Conservation (phyloP, 2,329 filamentous ascomycete genomes). For the Fusarium abutilonis region DNA sequence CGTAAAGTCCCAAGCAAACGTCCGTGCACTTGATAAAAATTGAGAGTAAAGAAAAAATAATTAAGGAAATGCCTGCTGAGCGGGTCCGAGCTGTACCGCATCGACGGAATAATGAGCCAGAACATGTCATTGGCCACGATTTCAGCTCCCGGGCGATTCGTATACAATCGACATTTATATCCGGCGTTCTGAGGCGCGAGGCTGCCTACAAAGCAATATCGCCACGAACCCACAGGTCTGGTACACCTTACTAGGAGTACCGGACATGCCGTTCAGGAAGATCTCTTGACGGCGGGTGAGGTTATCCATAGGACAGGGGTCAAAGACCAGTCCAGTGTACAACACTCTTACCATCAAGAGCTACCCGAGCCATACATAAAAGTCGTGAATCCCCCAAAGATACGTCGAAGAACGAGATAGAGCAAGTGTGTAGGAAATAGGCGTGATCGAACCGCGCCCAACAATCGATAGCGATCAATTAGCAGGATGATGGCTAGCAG, state of each 20-base stretch:
- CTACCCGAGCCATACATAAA: conserved; percentile 54
- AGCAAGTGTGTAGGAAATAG: conserved; percentile 51
- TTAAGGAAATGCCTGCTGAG: conserved; percentile 44
- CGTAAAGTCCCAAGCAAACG: conserved; percentile 42
- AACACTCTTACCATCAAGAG: conserved; percentile 38
- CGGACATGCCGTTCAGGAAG: conserved; percentile 55
- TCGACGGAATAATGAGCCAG: conserved; percentile 45
- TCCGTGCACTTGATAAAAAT: conserved; percentile 34
- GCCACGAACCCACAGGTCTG: conserved; percentile 39
- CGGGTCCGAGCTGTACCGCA: conserved; percentile 52
- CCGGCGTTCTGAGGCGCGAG: conserved; percentile 22
- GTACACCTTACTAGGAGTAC: conserved; percentile 47
- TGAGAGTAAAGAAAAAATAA: conserved; percentile 44
- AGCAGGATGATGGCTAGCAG: conserved; percentile 36
- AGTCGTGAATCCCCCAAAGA: conserved; percentile 49
- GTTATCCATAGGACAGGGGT: conserved; percentile 17
- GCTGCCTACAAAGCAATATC: conserved; percentile 18
- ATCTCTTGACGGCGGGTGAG: conserved; percentile 30
- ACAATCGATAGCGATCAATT: conserved; percentile 44
- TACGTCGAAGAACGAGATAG: conserved; percentile 57
- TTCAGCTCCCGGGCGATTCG: conserved; percentile 31
- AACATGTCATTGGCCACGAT: conserved; percentile 11
- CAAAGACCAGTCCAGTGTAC: conserved; percentile 15
- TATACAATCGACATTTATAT: conserved; percentile 26
- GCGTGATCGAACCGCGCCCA: conserved; percentile 41